Percentiles rank a stretch among this genome's conserved stretches.
Evolutionary conservation across 306 rosid species (phyloP).

Genomic region (Quercus berberidifolia): DNA sequence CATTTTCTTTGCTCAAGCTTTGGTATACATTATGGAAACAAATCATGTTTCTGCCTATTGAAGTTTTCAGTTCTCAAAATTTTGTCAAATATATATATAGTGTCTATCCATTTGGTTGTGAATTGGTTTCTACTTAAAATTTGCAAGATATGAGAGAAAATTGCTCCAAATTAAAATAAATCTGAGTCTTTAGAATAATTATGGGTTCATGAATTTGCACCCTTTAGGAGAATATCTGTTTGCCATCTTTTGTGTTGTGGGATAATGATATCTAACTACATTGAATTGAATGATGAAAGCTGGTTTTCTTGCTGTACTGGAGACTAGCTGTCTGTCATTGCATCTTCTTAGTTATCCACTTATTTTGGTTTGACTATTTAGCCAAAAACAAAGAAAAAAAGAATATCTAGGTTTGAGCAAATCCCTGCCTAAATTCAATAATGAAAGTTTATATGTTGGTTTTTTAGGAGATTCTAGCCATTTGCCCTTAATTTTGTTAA

Average conservation of each 20-base stretch:
- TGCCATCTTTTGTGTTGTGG: not conserved
- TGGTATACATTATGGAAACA: conserved; percentile 1
- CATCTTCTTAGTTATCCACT: not conserved
- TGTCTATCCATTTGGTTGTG: not conserved
- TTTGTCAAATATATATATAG: not conserved
- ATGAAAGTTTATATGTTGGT: not conserved
- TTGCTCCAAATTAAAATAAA: not conserved
- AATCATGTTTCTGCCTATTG: not conserved
- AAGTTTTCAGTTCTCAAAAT: not conserved
- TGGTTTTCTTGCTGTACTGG: not conserved
- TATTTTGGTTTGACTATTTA: not conserved
- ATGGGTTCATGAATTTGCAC: not conserved
- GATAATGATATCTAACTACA: not conserved
- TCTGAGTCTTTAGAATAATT: not conserved
- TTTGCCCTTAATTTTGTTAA: no score
- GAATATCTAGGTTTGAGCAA: not conserved
- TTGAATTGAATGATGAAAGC: not conserved
- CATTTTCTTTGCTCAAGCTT: conserved; percentile 6
- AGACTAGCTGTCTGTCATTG: not conserved
- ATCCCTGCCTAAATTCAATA: not conserved
- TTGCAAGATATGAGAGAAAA: not conserved
- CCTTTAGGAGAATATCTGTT: not conserved
- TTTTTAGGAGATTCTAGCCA: not conserved
- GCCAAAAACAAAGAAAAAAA: no score
- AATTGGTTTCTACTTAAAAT: not conserved